These are phyloP conservation scores for Lachancea waltii DNA, from an alignment of 805 yeast species.

Conservation along the genomic window DNA sequence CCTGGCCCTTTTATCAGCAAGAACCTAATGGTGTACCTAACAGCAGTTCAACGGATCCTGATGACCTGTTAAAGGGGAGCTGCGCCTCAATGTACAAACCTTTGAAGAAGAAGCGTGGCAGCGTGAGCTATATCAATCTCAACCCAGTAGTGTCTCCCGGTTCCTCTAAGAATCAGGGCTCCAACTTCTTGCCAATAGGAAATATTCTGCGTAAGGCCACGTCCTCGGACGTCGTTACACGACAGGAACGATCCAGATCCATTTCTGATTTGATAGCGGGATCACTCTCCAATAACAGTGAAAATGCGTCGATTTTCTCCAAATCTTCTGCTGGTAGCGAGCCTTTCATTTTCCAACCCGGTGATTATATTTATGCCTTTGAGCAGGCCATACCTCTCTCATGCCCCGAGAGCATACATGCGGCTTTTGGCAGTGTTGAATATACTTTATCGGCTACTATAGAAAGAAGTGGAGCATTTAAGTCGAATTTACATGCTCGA, in stretches of 20 bases:
- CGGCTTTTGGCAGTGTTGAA: slow-evolving; percentile 73
- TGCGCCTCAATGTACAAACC: slow-evolving; percentile 26
- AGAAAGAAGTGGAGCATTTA: slow-evolving; percentile 80
- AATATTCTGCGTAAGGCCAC: slow-evolving; percentile 24
- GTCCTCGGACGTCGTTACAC: slow-evolving; percentile 14
- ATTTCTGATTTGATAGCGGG: slow-evolving; percentile 24
- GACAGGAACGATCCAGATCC: slow-evolving; percentile 16
- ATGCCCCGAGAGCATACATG: slow-evolving; percentile 71
- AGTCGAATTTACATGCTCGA: slow-evolving; percentile 60
- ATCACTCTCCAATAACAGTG: slow-evolving; percentile 16
- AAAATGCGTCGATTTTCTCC: slow-evolving; percentile 11
- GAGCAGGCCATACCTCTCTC: slow-evolving; percentile 82
- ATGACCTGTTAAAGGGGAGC: slow-evolving; percentile 17
- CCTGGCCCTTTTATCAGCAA: slow-evolving; percentile 80
- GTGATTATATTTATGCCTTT: slow-evolving; percentile 88
- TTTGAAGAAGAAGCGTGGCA: slow-evolving; percentile 8
- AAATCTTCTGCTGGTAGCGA: slow-evolving; percentile 15
- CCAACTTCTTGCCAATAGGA: slow-evolving; percentile 27
- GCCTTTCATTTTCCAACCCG: slow-evolving; percentile 61
- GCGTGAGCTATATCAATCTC: slow-evolving; percentile 20
- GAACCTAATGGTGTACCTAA: slow-evolving; percentile 38
- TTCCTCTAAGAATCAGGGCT: slow-evolving; percentile 6
- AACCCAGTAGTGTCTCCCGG: slow-evolving; percentile 10
- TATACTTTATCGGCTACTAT: slow-evolving; percentile 65
- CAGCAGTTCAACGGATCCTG: slow-evolving; percentile 11